A percentile compares a stretch with the other conserved stretches of the same genome.
These are phyloP conservation scores for Sphagnum contortum DNA, from an alignment of 225 moss, liverwort and hornwort genomes.

Conservation along the genomic window DNA sequence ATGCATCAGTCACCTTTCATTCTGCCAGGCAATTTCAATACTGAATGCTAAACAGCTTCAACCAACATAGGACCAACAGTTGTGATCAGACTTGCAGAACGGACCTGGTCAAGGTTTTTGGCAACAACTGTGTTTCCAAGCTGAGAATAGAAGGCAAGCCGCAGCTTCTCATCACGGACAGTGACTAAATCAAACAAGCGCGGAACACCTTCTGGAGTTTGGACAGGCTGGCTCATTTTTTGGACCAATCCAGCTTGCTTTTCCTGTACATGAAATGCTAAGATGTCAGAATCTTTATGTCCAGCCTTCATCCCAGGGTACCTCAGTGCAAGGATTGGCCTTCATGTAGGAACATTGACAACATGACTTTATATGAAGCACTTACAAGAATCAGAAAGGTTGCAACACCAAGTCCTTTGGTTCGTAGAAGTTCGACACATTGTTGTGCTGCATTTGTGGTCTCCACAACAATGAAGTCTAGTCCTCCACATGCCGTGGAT, in stretches of 20 bases:
- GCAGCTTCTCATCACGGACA: constrained; percentile 70
- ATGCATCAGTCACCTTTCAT: neutral
- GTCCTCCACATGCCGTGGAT: constrained; percentile 92
- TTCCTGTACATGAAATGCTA: constrained; percentile 36
- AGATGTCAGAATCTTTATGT: neutral
- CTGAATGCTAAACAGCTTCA: neutral
- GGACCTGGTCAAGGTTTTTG: constrained; percentile 82
- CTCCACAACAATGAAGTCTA: constrained; percentile 92
- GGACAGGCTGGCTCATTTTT: constrained; percentile 64
- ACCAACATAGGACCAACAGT: neutral
- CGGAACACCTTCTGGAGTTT: constrained; percentile 85
- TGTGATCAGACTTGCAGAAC: neutral
- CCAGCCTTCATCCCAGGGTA: neutral
- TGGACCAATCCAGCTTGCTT: constrained; percentile 73
- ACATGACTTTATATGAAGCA: neutral
- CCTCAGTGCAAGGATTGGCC: neutral
- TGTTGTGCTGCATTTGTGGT: constrained; percentile 84
- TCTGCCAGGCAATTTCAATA: neutral
- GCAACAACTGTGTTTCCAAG: constrained; percentile 90
- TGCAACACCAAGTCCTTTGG: constrained; percentile 75
- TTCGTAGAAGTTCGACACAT: constrained; percentile 89
- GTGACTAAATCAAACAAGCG: constrained; percentile 87
- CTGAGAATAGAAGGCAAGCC: constrained; percentile 86
- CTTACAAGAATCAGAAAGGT: constrained; percentile 91
- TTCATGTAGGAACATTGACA: neutral